Evolutionary conservation across 2,329 filamentous ascomycete species (phyloP), one percentile per base, ranked within the genome.

Genomic region (Talaromyces piceae): DNA sequence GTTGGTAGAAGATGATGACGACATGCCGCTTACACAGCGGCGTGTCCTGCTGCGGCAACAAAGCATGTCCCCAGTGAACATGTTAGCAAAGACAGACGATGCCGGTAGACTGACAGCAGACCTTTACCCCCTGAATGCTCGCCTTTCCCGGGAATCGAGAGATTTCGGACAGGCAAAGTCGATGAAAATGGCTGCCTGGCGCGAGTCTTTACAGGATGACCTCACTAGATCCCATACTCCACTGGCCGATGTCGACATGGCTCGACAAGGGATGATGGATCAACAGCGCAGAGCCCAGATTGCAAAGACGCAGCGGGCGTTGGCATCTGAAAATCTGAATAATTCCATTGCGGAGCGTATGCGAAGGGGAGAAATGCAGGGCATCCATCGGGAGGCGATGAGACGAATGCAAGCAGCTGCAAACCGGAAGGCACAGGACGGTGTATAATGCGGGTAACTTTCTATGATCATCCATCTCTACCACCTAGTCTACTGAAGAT

Each of bases 341-440:
- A 78, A 78, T 46, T 77, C 77, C 31, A 83, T 89, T 60, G 86
- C 89, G 57, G 81, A 85, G 65, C 78, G 81, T 57, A 93, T 94
- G 86, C 77, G 88, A 49, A 82, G 80, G 13, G 84, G 84, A 0
- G 81, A 86, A 56, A 79, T 95, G 73, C 74, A 87, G 47, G 85
- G 87, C 43, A 78, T 84, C 20, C 91, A 96, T 66, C 78, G 86
- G 18, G 85, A 91, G 56, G 87, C 86, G 1, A 78, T 96, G 79
- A 77, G 86, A 56, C 83, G 77, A 65, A 86, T 96, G 83, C 90
- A 95, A 64, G 76, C 76, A 12, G 68, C 71, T 45, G 79, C 77
- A 0, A 79, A 78, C 39, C 49, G 46, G 16, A 51, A 51, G 37
- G 44, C 43, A 20, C 33, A 22, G 28, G 47, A 48, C 22, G 30